Conservation (phyloP, 148 eudicot genomes). For the Rhododendron molle region DNA sequence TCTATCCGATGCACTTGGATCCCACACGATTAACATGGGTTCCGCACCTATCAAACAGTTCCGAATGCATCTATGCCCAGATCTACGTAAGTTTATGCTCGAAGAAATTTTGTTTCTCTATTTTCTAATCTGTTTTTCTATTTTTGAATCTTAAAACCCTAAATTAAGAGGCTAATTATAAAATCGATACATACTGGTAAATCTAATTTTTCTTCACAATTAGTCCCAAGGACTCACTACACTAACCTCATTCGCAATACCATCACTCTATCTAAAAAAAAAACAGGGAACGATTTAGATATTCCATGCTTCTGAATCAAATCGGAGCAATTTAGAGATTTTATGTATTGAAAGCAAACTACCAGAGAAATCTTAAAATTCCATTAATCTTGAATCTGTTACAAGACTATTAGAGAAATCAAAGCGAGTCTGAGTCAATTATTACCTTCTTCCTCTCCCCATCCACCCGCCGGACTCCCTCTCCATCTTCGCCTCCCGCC, state of each 20-base stretch:
- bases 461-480: no score
- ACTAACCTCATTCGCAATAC: no score
- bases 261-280: no score
- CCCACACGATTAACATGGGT: not conserved
- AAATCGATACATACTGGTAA: not conserved
- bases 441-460: not conserved
- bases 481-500: not conserved
- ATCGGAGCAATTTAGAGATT: not conserved
- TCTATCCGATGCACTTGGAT: no score
- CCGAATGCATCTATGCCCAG: not conserved
- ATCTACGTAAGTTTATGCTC: no score
- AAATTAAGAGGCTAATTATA: not conserved
- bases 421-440: not conserved
- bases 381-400: no score
- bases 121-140: no score
- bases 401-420: no score
- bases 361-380: no score
- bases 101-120: no score
- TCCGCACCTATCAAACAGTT: not conserved
- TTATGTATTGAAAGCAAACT: no score
- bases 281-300: not conserved
- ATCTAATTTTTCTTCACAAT: not conserved
- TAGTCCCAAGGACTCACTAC: no score
- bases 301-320: not conserved
- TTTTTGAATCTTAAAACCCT: not conserved